phyloP scores from a whole-genome alignment of 805 yeast genomes.

The Saturnispora sanitii region DNA sequence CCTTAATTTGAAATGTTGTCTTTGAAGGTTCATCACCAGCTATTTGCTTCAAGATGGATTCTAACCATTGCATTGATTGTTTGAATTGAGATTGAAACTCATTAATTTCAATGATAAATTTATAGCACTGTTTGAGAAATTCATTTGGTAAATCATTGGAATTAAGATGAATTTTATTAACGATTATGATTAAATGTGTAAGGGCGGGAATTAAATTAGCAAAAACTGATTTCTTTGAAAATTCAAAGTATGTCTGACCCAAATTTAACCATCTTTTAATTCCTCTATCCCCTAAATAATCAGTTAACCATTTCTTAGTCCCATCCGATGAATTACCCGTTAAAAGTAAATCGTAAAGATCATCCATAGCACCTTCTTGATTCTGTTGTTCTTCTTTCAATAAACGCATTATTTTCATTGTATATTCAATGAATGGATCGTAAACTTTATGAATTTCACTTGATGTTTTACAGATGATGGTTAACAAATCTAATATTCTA shows the following conservation, averaged over 20 bases:
- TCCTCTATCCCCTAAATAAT: conserved; percentile 60
- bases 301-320: conserved; percentile 50
- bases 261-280: conserved; percentile 42
- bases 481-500: not conserved
- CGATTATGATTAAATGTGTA: conserved; percentile 42
- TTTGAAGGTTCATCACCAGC: conserved; percentile 29
- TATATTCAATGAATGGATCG: conserved; percentile 1
- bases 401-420: conserved; percentile 1
- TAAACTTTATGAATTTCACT: not conserved
- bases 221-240: conserved; percentile 36
- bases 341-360: conserved; percentile 37
- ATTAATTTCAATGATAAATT: conserved; percentile 34
- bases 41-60: conserved; percentile 28
- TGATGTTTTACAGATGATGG: not conserved
- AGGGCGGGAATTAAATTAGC: conserved; percentile 43
- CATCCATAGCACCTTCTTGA: conserved; percentile 26
- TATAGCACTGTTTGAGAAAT: conserved; percentile 28
- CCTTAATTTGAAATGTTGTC: conserved; percentile 18
- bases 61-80: conserved; percentile 37
- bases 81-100: conserved; percentile 38
- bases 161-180: conserved; percentile 29
- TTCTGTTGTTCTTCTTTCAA: not conserved
- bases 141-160: conserved; percentile 14
- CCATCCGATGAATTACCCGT: conserved; percentile 45
- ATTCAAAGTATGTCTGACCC: conserved; percentile 43